Evolutionary conservation across 2,329 filamentous ascomycete genomes (phyloP), one percentile per base, ranked within the genome.

Genomic region (Aspergillus sp.): DNA sequence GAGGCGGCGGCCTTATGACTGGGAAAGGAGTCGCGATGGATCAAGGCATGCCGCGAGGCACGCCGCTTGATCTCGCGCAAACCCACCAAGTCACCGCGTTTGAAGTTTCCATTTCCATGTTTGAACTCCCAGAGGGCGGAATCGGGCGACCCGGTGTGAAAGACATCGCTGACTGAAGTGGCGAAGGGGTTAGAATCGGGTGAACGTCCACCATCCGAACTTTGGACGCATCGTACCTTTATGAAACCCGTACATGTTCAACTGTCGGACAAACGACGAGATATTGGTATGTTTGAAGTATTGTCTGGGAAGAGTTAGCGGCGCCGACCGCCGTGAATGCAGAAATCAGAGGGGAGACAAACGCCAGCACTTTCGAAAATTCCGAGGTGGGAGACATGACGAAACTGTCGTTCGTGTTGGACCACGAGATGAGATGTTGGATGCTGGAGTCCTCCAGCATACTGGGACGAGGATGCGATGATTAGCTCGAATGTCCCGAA

Each of bases 281-380:
- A 97, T 96, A 68, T 99, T 99, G 62, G 93, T 99, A 71, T 99
- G 94, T 68, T 99, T 99, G 73, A 99, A 99, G 70, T 99, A 99
- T 83, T 95, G 91, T 50, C 93, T 96, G 64, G 57, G 54, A 47
- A 22, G 17, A 10, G 52, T 66, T 57, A 66, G 63, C 49, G 30
- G 52, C 45, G 45, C 13, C 26, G 36, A 32, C 9, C 30, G 35
- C 16, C 19, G 24, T 5, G 13, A 14, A 19, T 36, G 20, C 38
- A 44, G 32, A 13, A 32, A 42, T 9, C 32, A 19, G 30, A 22
- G 16, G 46, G 38, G 22, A 45, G 41, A 85, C 88, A 73, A 83
- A 96, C 93, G 94, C 90, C 67, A 99, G 80, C 49, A 97, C 94
- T 81, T 96, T 97, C 59, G 93, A 96, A 70, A 99, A 99, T 70